phyloP scores from a whole-genome alignment of 2,329 filamentous ascomycete species.

The Cordyceps militaris region DNA sequence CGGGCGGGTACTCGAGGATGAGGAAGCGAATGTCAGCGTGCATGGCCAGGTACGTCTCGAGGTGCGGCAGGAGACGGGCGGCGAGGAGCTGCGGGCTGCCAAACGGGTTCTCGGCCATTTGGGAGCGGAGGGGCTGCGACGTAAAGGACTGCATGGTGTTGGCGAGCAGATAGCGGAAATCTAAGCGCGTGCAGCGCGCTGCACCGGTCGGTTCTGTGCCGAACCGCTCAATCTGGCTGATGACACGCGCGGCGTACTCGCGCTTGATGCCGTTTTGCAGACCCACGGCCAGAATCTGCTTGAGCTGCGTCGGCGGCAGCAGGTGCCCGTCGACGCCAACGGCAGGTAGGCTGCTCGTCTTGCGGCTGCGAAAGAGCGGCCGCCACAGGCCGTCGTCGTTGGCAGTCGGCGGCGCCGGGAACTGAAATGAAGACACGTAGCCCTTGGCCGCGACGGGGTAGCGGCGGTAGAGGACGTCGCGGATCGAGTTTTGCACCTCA shows the following conservation, averaged over 20 bases:
- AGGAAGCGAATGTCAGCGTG: slow-evolving; percentile 49
- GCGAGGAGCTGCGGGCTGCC: slow-evolving; percentile 48
- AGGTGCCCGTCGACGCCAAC: slow-evolving; percentile 19
- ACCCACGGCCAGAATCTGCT: slow-evolving; percentile 55
- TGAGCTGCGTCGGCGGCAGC: slow-evolving; percentile 29
- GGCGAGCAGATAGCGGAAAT: slow-evolving; percentile 54
- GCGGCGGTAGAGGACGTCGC: slow-evolving; percentile 43
- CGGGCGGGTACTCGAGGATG: slow-evolving; percentile 50
- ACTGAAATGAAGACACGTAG: slow-evolving; percentile 36
- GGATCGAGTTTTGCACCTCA: slow-evolving; percentile 49
- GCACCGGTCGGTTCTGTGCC: slow-evolving; percentile 43
- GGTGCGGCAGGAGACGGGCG: slow-evolving; percentile 50
- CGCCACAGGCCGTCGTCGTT: slow-evolving; percentile 43
- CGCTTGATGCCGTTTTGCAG: slow-evolving; percentile 47
- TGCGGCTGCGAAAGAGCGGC: slow-evolving; percentile 38
- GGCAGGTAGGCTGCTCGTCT: slow-evolving; percentile 24
- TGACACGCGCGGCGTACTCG: slow-evolving; percentile 41
- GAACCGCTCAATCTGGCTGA: slow-evolving; percentile 46
- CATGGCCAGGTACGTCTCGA: slow-evolving; percentile 51
- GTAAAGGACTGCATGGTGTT: slow-evolving; percentile 54
- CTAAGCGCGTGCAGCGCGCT: slow-evolving; percentile 48
- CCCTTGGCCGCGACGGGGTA: slow-evolving; percentile 40
- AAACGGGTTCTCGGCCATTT: slow-evolving; percentile 48
- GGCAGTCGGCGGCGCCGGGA: slow-evolving; percentile 22
- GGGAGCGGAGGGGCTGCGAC: slow-evolving; percentile 42